Percentiles rank a stretch among this genome's conserved stretches.
These are phyloP conservation scores for Phytophthora cryptogea DNA, from an alignment of 352 stramenopile species.

Conservation along the genomic window DNA sequence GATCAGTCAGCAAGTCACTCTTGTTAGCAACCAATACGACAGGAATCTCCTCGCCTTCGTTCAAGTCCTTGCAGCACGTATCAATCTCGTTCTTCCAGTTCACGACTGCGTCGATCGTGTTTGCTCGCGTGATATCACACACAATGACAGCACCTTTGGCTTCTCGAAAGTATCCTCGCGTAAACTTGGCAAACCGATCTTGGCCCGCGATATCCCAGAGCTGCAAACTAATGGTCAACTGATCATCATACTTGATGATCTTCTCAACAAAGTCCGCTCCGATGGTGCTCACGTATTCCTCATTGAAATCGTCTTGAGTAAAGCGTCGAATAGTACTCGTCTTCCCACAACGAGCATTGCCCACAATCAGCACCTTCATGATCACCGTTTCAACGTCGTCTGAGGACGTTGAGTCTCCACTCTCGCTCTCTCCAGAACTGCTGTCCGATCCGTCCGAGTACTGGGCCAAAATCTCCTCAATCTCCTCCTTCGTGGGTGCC, in stretches of 20 bases:
- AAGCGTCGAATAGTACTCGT: slow-evolving; percentile 85
- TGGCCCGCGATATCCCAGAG: slow-evolving; percentile 91
- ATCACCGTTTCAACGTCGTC: slow-evolving; percentile 55
- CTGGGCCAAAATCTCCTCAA: slow-evolving; percentile 62
- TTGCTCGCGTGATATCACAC: slow-evolving; percentile 86
- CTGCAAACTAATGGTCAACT: slow-evolving; percentile 69
- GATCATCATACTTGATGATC: slow-evolving; percentile 61
- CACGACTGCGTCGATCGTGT: slow-evolving; percentile 84
- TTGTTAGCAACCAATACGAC: slow-evolving; percentile 89
- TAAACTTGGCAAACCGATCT: slow-evolving; percentile 90
- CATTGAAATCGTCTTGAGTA: slow-evolving; percentile 70
- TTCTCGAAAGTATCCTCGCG: slow-evolving; percentile 82
- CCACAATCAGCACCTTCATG: slow-evolving; percentile 88
- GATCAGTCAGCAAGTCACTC: slow-evolving; percentile 77
- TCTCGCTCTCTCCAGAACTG: slow-evolving; percentile 11
- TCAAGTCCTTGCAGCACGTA: slow-evolving; percentile 57
- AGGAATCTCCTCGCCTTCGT: slow-evolving; percentile 50
- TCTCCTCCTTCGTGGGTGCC: slow-evolving; percentile 58
- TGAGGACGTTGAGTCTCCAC: slow-evolving; percentile 11
- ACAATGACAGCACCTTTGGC: slow-evolving; percentile 85
- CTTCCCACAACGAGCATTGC: slow-evolving; percentile 89
- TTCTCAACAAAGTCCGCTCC: slow-evolving; percentile 89
- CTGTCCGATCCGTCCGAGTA: slow-evolving; percentile 40
- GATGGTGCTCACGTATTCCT: slow-evolving; percentile 87
- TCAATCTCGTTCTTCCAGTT: slow-evolving; percentile 87